Conservation (phyloP, 805 yeast genomes). For the Wickerhamiella occidentalis region DNA sequence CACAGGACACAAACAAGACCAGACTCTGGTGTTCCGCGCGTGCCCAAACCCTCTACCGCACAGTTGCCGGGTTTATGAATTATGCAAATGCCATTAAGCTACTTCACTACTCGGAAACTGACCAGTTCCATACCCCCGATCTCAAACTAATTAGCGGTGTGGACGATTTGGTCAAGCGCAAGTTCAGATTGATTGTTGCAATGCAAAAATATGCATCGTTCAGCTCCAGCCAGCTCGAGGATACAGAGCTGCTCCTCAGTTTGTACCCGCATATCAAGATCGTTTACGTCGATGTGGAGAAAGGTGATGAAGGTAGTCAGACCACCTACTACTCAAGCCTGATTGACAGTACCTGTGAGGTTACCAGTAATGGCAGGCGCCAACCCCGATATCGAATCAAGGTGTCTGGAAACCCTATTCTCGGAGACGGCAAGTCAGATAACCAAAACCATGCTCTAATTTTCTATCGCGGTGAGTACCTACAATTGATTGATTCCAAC, state of each 20-base stretch:
- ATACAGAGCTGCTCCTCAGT: conserved; percentile 63
- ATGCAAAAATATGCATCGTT: conserved; percentile 75
- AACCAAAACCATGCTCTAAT: conserved; percentile 68
- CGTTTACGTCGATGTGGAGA: conserved; percentile 15
- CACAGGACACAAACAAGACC: conserved; percentile 40
- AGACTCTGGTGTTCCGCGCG: conserved; percentile 80
- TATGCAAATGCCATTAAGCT: conserved; percentile 62
- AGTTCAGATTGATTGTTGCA: conserved; percentile 68
- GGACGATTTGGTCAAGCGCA: conserved; percentile 63
- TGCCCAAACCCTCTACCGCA: conserved; percentile 72
- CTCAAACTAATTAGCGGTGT: conserved; percentile 23
- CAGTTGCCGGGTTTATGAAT: conserved; percentile 74
- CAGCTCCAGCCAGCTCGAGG: conserved; percentile 57
- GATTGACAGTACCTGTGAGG: conserved; percentile 59
- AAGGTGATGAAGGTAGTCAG: conserved; percentile 27
- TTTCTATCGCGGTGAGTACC: conserved; percentile 68
- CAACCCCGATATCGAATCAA: conserved; percentile 51
- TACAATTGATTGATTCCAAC: conserved; percentile 72
- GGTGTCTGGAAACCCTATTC: conserved; percentile 67
- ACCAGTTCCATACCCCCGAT: conserved; percentile 29
- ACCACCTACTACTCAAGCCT: conserved; percentile 44
- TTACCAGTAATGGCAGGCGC: conserved; percentile 45
- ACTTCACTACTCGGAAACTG: conserved; percentile 54
- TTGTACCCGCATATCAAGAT: conserved; percentile 70
- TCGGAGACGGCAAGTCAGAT: conserved; percentile 79